phyloP scores from a whole-genome alignment of 331 rosid species.

The Saraca asoca region DNA sequence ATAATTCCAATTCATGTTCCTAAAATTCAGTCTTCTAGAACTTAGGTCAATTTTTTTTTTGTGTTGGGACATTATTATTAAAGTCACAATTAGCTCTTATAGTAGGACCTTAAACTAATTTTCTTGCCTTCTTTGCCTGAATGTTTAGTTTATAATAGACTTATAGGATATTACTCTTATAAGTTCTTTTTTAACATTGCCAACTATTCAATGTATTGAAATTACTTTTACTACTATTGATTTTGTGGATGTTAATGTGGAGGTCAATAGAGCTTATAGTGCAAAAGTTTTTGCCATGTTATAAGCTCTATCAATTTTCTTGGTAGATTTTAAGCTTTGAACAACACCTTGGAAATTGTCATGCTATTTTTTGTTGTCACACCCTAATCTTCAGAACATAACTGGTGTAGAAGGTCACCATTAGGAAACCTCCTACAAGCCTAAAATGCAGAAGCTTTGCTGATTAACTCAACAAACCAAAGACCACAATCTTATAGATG shows the following conservation, averaged over 20 bases:
- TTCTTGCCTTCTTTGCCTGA: background rate
- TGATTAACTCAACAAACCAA: too few species aligned
- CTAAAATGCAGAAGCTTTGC: too few species aligned
- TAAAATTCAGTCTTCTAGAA: too few species aligned
- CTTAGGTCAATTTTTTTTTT: too few species aligned
- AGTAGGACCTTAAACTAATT: background rate
- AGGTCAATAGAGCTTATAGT: constrained; percentile 7
- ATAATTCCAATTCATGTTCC: too few species aligned
- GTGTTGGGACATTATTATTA: too few species aligned
- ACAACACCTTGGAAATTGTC: constrained; percentile 23
- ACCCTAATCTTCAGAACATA: too few species aligned
- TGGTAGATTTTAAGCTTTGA: constrained; percentile 17
- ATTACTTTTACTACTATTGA: constrained; percentile 15
- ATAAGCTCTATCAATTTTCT: background rate
- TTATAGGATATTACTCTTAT: background rate
- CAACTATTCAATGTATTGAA: constrained; percentile 4
- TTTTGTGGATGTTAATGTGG: constrained; percentile 32
- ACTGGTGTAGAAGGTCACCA: too few species aligned
- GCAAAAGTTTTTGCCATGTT: constrained; percentile 2
- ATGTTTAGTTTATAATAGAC: constrained; percentile 3
- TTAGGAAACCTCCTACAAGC: too few species aligned
- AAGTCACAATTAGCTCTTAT: too few species aligned
- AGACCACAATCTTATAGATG: too few species aligned
- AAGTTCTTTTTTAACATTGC: background rate
- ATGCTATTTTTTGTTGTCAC: too few species aligned